These are phyloP conservation scores for Scenedesmus sp. DNA, from an alignment of 163 green algal genomes.

Conservation along the genomic window DNA sequence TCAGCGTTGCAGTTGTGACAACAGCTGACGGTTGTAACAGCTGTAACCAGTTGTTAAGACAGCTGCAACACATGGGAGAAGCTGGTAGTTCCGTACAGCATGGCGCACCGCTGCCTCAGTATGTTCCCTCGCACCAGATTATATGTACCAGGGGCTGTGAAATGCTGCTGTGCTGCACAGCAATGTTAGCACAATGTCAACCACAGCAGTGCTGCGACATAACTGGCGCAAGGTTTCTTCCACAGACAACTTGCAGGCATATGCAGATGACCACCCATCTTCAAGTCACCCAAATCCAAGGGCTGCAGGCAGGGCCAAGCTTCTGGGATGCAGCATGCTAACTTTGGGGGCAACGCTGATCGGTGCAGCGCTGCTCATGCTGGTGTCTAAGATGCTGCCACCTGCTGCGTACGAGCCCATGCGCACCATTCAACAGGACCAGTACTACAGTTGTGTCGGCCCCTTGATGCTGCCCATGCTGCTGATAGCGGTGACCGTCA, in stretches of 20 bases:
- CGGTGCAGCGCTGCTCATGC: neutral
- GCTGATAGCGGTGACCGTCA: constrained; percentile 34
- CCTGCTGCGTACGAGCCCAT: neutral
- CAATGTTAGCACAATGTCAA: neutral
- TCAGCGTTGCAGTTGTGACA: too few species aligned
- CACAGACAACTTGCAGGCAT: constrained; percentile 42
- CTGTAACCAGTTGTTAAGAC: too few species aligned
- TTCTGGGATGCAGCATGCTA: neutral
- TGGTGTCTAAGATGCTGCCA: neutral
- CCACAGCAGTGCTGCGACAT: constrained; percentile 9
- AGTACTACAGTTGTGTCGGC: constrained; percentile 14
- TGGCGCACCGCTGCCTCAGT: too few species aligned
- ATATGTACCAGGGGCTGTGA: too few species aligned
- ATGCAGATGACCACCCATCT: neutral
- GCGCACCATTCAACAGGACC: neutral
- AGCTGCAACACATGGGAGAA: too few species aligned
- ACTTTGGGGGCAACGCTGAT: neutral
- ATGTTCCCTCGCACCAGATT: too few species aligned
- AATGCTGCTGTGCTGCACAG: neutral
- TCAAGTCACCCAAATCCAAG: neutral
- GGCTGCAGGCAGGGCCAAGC: neutral
- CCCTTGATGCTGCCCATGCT: constrained; percentile 28
- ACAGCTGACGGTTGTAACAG: too few species aligned
- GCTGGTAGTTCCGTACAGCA: too few species aligned
- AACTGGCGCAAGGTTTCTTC: constrained; percentile 48